These are phyloP conservation scores for Termitomyces sp. DNA, from an alignment of 768 basidiomycete species.

Conservation along the genomic window DNA sequence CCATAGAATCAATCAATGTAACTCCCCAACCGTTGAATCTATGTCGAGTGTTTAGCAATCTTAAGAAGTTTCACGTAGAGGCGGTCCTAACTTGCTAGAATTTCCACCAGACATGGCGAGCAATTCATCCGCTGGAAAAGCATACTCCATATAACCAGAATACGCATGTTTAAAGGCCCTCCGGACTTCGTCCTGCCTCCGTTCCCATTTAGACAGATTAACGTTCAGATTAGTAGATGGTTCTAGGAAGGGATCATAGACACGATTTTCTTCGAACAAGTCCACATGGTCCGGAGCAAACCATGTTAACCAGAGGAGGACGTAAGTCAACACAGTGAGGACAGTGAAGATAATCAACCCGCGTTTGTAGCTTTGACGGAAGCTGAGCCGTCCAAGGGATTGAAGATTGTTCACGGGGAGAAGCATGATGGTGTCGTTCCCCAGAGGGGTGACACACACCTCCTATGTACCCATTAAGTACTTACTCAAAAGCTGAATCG, in stretches of 20 bases:
- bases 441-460: background rate
- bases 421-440: background rate
- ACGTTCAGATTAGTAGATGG: background rate
- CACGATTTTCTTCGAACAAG: background rate
- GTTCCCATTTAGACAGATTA: constrained; percentile 25
- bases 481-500: background rate
- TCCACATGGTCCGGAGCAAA: background rate
- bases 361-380: background rate
- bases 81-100: constrained; percentile 42
- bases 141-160: constrained; percentile 43
- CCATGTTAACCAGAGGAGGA: background rate
- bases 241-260: background rate
- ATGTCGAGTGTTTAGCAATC: background rate
- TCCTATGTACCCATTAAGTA: background rate
- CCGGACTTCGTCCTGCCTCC: constrained; percentile 42
- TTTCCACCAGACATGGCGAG: constrained; percentile 35
- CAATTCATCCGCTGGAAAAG: constrained; percentile 52
- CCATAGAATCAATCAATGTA: constrained; percentile 71
- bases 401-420: background rate
- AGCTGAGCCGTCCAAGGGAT: background rate
- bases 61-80: background rate
- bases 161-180: constrained; percentile 54
- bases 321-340: background rate
- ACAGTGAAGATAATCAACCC: background rate
- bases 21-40: constrained; percentile 48